Evolutionary conservation across 768 basidiomycete genomes (phyloP).

Genomic region (Baorangia bicolor): DNA sequence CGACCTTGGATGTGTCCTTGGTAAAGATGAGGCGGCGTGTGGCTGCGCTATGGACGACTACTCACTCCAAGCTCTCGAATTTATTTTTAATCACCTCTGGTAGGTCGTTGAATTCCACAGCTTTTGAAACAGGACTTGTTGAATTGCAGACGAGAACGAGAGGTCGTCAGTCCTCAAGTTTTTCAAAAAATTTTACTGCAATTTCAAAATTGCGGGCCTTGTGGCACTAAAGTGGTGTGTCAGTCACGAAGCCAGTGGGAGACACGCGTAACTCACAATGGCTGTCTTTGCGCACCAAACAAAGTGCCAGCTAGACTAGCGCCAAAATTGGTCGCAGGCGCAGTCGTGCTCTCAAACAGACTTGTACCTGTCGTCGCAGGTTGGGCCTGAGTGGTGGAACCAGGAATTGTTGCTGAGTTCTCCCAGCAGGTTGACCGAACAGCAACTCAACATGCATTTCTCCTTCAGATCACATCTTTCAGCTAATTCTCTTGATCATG

Average conservation of each 20-base stretch:
- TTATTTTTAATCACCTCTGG: constrained; percentile 67
- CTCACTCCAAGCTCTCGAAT: no score
- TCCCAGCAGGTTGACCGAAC: no score
- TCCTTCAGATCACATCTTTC: no score
- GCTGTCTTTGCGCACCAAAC: constrained; percentile 30
- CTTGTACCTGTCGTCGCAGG: no score
- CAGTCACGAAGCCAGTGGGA: neutral
- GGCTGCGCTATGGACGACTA: no score
- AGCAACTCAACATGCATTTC: no score
- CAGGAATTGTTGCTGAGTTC: no score
- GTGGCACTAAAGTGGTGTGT: constrained; percentile 13
- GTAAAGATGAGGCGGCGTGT: no score
- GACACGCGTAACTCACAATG: constrained; percentile 21
- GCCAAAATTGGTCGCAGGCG: constrained; percentile 4
- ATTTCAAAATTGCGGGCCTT: constrained; percentile 20
- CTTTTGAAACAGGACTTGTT: constrained; percentile 35
- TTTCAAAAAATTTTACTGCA: neutral
- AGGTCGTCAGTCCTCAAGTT: neutral
- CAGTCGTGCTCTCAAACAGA: constrained; percentile 28
- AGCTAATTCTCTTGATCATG: no score
- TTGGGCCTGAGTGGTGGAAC: no score
- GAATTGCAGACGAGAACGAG: constrained; percentile 19
- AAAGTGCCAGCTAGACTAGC: constrained; percentile 8
- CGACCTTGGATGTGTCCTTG: constrained; percentile 60
- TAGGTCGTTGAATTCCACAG: constrained; percentile 81